Percentiles rank a stretch among this genome's conserved stretches.
Conservation (phyloP, 805 yeast genomes). For the Saturnispora dispora region DNA sequence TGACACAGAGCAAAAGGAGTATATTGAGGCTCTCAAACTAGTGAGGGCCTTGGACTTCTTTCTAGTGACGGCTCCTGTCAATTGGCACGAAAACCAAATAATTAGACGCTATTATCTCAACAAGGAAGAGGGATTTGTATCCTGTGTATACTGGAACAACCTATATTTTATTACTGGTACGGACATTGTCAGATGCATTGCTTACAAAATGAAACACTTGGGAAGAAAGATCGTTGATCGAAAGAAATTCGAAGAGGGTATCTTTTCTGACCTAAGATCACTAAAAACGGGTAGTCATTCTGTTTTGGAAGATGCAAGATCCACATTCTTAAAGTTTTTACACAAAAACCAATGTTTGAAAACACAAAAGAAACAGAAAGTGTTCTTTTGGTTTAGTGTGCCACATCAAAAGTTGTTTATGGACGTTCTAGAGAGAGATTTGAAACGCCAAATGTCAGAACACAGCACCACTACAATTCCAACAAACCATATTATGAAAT, state of each 20-base stretch:
- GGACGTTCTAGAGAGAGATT: constrained; percentile 88
- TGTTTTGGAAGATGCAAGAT: constrained; percentile 75
- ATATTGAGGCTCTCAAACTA: constrained; percentile 44
- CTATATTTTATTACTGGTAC: constrained; percentile 90
- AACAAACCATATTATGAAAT: constrained; percentile 65
- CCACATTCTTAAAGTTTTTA: constrained; percentile 73
- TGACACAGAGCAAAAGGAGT: background rate
- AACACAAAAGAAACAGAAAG: constrained; percentile 95
- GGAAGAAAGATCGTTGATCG: constrained; percentile 80
- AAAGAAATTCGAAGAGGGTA: constrained; percentile 94
- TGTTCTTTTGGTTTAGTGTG: constrained; percentile 93
- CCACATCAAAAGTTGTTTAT: constrained; percentile 88
- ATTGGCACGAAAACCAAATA: constrained; percentile 84
- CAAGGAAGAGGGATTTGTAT: constrained; percentile 85
- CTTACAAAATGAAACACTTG: constrained; percentile 80
- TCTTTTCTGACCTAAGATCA: constrained; percentile 82
- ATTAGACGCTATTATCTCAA: constrained; percentile 78
- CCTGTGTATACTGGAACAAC: constrained; percentile 88
- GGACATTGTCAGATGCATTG: constrained; percentile 86
- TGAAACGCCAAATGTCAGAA: constrained; percentile 60
- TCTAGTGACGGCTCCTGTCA: constrained; percentile 87
- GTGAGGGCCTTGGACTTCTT: constrained; percentile 79
- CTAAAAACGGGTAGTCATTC: constrained; percentile 85
- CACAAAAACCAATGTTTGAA: constrained; percentile 81
- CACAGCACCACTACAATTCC: constrained; percentile 69